Evolutionary conservation across 2,329 filamentous ascomycete genomes (phyloP).

Genomic region (Penicillium sp.): DNA sequence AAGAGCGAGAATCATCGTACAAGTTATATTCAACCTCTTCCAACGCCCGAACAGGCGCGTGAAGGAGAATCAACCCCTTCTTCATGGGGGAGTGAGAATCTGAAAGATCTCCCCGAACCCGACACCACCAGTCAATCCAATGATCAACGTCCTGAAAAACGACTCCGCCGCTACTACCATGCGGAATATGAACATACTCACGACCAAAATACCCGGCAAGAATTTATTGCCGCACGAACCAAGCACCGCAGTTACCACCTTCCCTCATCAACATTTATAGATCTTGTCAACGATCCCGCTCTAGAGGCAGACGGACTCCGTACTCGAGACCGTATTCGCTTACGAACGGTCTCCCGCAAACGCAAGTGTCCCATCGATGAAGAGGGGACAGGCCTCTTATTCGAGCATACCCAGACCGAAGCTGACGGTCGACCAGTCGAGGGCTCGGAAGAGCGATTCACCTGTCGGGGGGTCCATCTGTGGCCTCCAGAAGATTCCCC

Average conservation of each 20-base stretch:
- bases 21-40: slow-evolving; percentile 62
- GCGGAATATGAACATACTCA: slow-evolving; percentile 39
- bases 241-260: slow-evolving; percentile 49
- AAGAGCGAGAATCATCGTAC: slow-evolving; percentile 65
- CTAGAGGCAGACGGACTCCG: slow-evolving; percentile 27
- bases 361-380: slow-evolving; percentile 45
- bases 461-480: slow-evolving; percentile 42
- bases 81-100: slow-evolving; percentile 1
- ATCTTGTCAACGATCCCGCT: slow-evolving; percentile 48
- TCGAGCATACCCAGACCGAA: slow-evolving; percentile 32
- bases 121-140: slow-evolving; percentile 27
- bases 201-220: slow-evolving; percentile 30
- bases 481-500: slow-evolving; percentile 49
- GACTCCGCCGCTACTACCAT: slow-evolving; percentile 45
- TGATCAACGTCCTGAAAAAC: slow-evolving; percentile 41
- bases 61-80: slow-evolving; percentile 2
- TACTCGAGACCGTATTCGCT: slow-evolving; percentile 43
- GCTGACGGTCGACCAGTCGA: slow-evolving; percentile 32
- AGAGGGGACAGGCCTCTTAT: slow-evolving; percentile 32
- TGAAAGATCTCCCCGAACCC: slow-evolving; percentile 28
- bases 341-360: slow-evolving; percentile 49
- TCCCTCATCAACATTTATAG: slow-evolving; percentile 46
- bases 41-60: slow-evolving; percentile 31
- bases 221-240: slow-evolving; percentile 50
- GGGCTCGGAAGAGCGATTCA: slow-evolving; percentile 44